Evolutionary conservation across 495 filamentous ascomycete genomes (phyloP), one percentile per base, ranked within the genome.

Genomic region (Opeltia flavorubescens): DNA sequence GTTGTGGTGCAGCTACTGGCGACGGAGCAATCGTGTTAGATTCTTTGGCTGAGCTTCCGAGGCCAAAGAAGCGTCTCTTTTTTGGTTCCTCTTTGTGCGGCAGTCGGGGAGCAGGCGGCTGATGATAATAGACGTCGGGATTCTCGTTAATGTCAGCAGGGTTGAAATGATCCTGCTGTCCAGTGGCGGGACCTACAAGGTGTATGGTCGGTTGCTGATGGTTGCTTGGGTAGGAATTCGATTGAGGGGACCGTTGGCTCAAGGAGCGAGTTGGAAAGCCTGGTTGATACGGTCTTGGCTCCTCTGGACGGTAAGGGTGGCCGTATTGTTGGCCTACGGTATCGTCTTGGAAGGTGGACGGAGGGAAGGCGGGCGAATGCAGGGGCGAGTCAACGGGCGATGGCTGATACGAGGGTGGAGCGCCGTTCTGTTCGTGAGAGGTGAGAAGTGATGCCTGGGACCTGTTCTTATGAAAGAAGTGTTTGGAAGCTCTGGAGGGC

Each of bases 31-130:
- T 50, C 15, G 18, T 42, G 26, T 34, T 13, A 18, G 51, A 35
- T 18, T 58, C 55, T 43, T 50, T 55, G 4, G 55, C 50, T 0
- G 52, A 52, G 28, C 46, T 36, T 12, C 55, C 55, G 8, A 55
- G 30, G 13, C 50, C 50, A 49, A 55, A 55, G 35, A 58, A 58
- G 2, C 52, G 42, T 27, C 53, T 58, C 33, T 51, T 55, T n/a
- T 33, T 55, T 33, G 31, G 48, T 13, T 55, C 53, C 21, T 52
- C 50, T 31, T 53, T 58, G 21, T 50, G 52, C 12, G 40, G 27
- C n/a, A n/a, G n/a, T 18, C 15, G 24, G 1, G 36, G 21, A 15
- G 44, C 21, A 11, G 45, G 53, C 8, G 35, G 40, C 31, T 53
- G 53, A 49, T 51, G 50, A 39, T 58, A 55, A 42, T 52, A 58